Conservation (phyloP, 2,329 filamentous ascomycete genomes). For the Penicillium sp. region DNA sequence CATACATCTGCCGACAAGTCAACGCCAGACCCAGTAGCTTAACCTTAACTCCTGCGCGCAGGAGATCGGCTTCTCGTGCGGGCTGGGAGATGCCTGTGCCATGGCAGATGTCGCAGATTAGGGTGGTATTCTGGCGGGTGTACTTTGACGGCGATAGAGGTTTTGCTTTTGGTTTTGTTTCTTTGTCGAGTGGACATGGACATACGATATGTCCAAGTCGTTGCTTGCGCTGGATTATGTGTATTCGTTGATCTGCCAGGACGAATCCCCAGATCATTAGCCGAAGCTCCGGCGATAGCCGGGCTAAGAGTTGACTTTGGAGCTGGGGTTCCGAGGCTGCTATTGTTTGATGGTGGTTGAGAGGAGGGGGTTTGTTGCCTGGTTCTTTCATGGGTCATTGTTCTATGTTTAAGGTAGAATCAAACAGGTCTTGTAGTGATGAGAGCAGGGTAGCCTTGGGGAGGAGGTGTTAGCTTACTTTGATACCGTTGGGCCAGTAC, state of each 20-base stretch:
- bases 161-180: neutral
- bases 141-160: neutral
- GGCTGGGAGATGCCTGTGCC: constrained; percentile 31
- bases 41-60: neutral
- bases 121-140: neutral
- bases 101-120: constrained; percentile 36
- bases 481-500: constrained; percentile 42
- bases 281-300: constrained; percentile 37
- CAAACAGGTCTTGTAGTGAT: too few relatives aligned
- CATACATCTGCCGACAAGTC: constrained; percentile 40
- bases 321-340: constrained; percentile 20
- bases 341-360: constrained; percentile 17
- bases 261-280: constrained; percentile 40
- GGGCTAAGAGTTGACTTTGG: constrained; percentile 31
- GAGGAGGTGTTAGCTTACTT: constrained; percentile 27
- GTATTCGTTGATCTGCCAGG: constrained; percentile 33
- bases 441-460: neutral
- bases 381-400: neutral
- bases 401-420: too few relatives aligned
- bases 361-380: constrained; percentile 34
- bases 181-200: constrained; percentile 8
- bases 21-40: constrained; percentile 32
- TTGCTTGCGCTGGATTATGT: constrained; percentile 38
- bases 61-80: constrained; percentile 22
- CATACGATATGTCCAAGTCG: constrained; percentile 37